Conservation (phyloP, 495 filamentous ascomycete species). For the Paragyromitra xinjiangensis region DNA sequence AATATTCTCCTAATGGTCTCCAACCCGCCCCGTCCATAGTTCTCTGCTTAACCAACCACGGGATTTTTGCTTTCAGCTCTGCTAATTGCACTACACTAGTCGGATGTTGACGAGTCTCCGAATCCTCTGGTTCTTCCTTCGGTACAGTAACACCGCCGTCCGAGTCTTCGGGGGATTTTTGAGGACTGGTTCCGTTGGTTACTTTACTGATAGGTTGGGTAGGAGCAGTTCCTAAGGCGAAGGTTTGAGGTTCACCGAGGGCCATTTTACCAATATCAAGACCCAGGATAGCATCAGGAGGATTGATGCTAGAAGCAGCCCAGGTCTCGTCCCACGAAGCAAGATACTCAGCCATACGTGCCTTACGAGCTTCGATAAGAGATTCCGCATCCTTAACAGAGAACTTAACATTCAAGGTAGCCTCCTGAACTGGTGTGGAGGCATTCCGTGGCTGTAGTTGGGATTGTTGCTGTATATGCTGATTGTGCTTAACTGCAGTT, state of each 20-base stretch:
- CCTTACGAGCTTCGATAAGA: constrained; percentile 2
- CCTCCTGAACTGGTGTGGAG: not conserved
- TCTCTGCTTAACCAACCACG: constrained; percentile 23
- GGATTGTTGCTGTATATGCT: not conserved
- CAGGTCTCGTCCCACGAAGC: constrained; percentile 20
- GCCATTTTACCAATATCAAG: not conserved
- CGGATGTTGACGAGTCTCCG: not conserved
- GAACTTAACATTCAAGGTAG: not conserved
- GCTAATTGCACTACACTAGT: constrained; percentile 8
- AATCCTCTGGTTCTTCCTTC: not conserved
- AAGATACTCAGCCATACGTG: constrained; percentile 17
- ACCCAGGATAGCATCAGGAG: not conserved
- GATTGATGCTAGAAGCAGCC: not conserved
- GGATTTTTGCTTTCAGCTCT: constrained; percentile 38
- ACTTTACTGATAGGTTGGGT: not conserved
- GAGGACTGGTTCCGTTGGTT: not conserved
- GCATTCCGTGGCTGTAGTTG: not conserved
- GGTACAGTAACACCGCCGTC: constrained; percentile 23
- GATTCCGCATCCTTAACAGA: not conserved
- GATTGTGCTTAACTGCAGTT: not conserved
- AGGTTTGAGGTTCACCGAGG: not conserved
- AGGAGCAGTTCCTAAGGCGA: not conserved
- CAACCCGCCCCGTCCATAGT: constrained; percentile 29
- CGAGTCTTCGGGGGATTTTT: constrained; percentile 5
- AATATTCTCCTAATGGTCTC: constrained; percentile 34